Evolutionary conservation across 176 grass and related monocot genomes (phyloP).

Genomic region (Triticum monococcum): DNA sequence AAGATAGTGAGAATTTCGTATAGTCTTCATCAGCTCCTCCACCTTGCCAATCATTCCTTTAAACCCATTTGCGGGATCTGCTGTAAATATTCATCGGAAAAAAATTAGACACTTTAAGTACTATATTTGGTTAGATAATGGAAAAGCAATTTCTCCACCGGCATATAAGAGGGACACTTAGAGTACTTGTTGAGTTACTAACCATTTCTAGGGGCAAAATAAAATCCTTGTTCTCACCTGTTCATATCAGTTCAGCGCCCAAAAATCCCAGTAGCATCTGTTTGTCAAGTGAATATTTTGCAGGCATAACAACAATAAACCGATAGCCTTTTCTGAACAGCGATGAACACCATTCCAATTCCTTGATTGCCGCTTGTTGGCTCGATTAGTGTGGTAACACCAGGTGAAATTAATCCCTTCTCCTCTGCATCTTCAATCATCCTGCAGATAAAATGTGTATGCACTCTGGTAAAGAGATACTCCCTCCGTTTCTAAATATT

Average conservation of each 20-base stretch:
- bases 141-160: too few relatives aligned
- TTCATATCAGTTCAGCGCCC: slow-evolving; percentile 61
- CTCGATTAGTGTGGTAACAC: slow-evolving; percentile 60
- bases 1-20: slow-evolving; percentile 58
- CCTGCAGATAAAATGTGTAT: slow-evolving; percentile 5
- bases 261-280: slow-evolving; percentile 64
- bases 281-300: slow-evolving; percentile 74
- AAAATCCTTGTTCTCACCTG: slow-evolving; percentile 21
- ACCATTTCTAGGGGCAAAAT: too few relatives aligned
- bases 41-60: slow-evolving; percentile 45
- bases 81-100: not conserved
- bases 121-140: too few relatives aligned
- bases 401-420: slow-evolving; percentile 66
- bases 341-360: slow-evolving; percentile 50
- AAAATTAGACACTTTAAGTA: too few relatives aligned
- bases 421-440: slow-evolving; percentile 95
- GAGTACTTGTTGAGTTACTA: too few relatives aligned
- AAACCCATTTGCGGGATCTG: slow-evolving; percentile 74
- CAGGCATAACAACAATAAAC: slow-evolving; percentile 65
- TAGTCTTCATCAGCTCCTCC: slow-evolving; percentile 54
- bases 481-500: too few relatives aligned
- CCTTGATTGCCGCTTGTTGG: slow-evolving; percentile 76
- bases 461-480: too few relatives aligned
- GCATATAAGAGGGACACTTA: not conserved
- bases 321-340: slow-evolving; percentile 63